phyloP scores from a whole-genome alignment of 2,329 filamentous ascomycete genomes.

The Exutisphaerella laricina region DNA sequence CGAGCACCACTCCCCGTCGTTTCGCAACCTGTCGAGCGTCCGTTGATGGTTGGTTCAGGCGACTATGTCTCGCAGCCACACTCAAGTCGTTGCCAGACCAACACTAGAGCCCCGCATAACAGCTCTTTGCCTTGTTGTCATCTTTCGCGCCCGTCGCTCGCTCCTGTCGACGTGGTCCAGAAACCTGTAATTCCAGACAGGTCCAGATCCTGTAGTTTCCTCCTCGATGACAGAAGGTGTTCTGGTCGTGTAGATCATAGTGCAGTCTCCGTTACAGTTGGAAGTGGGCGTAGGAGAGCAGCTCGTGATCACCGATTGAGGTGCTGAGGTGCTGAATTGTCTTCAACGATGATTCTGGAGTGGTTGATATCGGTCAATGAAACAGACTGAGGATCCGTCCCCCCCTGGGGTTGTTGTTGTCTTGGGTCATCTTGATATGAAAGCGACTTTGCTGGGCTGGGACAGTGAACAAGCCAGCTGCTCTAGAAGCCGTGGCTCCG shows the following conservation, averaged over 20 bases:
- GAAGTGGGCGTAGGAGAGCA: conserved; percentile 64
- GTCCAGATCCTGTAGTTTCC: conserved; percentile 1
- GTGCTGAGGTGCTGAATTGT: conserved; percentile 71
- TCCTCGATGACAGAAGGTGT: conserved; percentile 45
- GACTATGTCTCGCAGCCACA: conserved; percentile 20
- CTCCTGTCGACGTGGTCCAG: conserved; percentile 25
- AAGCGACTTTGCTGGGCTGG: conserved; percentile 24
- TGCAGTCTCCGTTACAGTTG: conserved; percentile 65
- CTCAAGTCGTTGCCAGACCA: no score
- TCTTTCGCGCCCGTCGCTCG: conserved; percentile 17
- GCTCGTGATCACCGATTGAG: conserved; percentile 55
- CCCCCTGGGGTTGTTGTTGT: conserved; percentile 22
- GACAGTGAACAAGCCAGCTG: conserved; percentile 12
- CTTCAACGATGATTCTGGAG: conserved; percentile 47
- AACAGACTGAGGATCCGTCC: conserved; percentile 9
- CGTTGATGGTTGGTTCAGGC: conserved; percentile 15
- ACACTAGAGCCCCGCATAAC: conserved; percentile 15
- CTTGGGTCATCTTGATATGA: conserved; percentile 22
- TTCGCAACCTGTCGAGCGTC: conserved; percentile 54
- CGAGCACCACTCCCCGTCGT: conserved; percentile 67
- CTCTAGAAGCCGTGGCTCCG: background rate
- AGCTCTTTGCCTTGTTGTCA: conserved; percentile 8
- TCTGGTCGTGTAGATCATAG: conserved; percentile 74
- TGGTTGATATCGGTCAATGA: background rate
- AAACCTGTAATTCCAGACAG: conserved; percentile 18